phyloP scores from a whole-genome alignment of 2,329 filamentous ascomycete genomes.

The Hypoxylon rubiginosum region DNA sequence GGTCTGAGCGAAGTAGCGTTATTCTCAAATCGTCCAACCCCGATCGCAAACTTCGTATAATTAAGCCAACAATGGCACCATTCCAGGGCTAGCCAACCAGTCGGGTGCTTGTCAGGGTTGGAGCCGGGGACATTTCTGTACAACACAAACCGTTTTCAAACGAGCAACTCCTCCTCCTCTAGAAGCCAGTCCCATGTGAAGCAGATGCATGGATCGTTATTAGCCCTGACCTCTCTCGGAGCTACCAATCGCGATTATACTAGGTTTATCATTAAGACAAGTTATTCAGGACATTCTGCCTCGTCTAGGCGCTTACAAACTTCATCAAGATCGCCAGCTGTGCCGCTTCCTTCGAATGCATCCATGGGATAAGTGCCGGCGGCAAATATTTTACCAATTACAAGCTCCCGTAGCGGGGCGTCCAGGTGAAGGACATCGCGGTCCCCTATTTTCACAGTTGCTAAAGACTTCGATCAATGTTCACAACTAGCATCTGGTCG shows the following conservation, averaged over 20 bases:
- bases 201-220: background rate
- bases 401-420: background rate
- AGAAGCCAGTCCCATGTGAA: background rate
- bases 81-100: conserved; percentile 3
- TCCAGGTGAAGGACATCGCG: background rate
- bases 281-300: background rate
- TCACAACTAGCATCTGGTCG: background rate
- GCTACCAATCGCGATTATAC: background rate
- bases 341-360: background rate
- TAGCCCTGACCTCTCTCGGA: background rate
- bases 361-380: background rate
- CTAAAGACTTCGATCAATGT: background rate
- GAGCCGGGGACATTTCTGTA: background rate
- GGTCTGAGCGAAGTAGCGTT: conserved; percentile 15
- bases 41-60: conserved; percentile 4
- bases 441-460: background rate
- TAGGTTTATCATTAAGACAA: background rate
- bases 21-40: conserved; percentile 14
- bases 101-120: background rate
- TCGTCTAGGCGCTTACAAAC: background rate
- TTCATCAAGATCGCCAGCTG: background rate
- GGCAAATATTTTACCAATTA: background rate
- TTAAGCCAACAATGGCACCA: conserved; percentile 11
- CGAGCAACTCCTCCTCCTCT: background rate
- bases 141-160: background rate